Evolutionary conservation across 1,284 basidiomycete genomes (phyloP).

Genomic region (Moesziomyces sp.): DNA sequence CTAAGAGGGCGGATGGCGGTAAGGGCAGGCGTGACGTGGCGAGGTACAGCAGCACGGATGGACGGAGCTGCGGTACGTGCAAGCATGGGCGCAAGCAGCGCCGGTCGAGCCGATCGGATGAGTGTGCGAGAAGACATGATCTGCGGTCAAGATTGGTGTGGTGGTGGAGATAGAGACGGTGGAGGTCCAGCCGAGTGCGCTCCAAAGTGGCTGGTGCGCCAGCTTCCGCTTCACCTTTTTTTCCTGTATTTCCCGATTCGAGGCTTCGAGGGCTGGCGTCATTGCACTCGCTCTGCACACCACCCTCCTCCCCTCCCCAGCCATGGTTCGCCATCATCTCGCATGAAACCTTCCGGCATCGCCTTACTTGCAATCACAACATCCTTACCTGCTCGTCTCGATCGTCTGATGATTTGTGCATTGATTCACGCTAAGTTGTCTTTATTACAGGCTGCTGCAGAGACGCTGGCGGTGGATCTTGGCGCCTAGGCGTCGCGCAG

Average conservation of each 20-base stretch:
- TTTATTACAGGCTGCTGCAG: no score
- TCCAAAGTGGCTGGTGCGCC: constrained; percentile 6
- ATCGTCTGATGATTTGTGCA: no score
- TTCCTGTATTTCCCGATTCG: not conserved
- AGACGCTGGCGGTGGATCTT: no score
- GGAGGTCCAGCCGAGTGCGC: not conserved
- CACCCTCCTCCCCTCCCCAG: not conserved
- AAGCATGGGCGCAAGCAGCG: not conserved
- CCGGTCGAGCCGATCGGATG: constrained; percentile 1
- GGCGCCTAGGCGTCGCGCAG: constrained; percentile 28
- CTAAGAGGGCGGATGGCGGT: constrained; percentile 1
- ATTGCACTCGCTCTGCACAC: not conserved
- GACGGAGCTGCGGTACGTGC: not conserved
- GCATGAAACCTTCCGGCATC: no score
- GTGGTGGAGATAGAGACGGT: not conserved
- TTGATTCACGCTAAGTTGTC: no score
- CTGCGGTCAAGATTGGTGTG: not conserved
- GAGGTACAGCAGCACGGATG: not conserved
- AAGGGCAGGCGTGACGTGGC: not conserved
- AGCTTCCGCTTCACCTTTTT: not conserved
- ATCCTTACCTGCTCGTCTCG: not conserved
- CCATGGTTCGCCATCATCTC: no score
- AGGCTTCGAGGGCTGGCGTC: not conserved
- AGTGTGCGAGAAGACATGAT: constrained; percentile 14
- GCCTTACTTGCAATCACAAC: not conserved